A percentile compares a stretch with the other conserved stretches of the same genome.
Conservation (phyloP, 768 basidiomycete species). For the Boletus tomentosulus region DNA sequence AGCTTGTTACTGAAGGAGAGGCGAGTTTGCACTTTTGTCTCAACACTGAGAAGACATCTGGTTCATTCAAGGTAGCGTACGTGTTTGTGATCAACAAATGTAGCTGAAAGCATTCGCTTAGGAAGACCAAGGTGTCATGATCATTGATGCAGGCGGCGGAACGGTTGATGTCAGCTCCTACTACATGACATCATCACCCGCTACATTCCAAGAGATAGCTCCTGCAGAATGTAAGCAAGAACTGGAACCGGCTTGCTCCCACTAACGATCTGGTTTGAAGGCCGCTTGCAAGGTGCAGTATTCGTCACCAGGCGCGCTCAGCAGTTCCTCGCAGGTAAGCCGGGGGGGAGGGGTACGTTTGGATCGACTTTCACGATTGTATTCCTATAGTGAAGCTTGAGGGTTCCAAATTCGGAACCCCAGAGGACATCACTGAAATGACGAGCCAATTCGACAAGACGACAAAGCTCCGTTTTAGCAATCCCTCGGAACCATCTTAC, state of each 20-base stretch:
- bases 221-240: conserved; percentile 37
- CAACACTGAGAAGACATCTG: conserved; percentile 31
- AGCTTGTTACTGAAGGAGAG: conserved; percentile 51
- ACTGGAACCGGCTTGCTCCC: background rate
- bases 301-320: conserved; percentile 46
- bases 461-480: conserved; percentile 43
- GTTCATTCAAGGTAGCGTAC: conserved; percentile 23
- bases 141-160: conserved; percentile 63
- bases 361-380: background rate
- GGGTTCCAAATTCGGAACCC: conserved; percentile 36
- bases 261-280: conserved; percentile 27
- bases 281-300: conserved; percentile 47
- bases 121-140: conserved; percentile 44
- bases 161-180: conserved; percentile 61
- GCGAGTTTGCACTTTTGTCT: conserved; percentile 50
- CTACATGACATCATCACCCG: conserved; percentile 31
- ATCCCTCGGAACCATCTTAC: conserved; percentile 37
- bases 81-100: background rate
- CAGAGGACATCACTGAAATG: conserved; percentile 42
- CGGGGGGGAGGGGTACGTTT: background rate
- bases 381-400: conserved; percentile 35
- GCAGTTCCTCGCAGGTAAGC: conserved; percentile 36
- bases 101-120: conserved; percentile 15
- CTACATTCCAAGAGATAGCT: conserved; percentile 46
- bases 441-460: conserved; percentile 42